Base-by-base conservation (phyloP, 2,329 filamentous ascomycete species). In the Penicillium aurantiogriseum region DNA sequence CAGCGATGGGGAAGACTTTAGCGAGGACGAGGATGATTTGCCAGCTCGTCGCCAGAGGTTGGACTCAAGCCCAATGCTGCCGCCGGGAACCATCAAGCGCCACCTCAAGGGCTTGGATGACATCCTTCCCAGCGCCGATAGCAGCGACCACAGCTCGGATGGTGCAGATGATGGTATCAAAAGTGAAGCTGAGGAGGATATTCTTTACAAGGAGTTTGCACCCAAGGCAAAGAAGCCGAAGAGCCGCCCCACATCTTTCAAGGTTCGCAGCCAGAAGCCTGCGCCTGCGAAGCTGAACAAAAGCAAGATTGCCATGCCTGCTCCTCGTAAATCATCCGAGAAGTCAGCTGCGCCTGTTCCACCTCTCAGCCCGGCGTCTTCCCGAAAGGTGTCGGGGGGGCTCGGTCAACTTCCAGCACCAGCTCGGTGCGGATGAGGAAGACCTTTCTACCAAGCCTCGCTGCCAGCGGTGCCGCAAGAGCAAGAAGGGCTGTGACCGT, bases 401-500 rank as follows among this genome's bases (percentile, higher is more conserved):
- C 15, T 80, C 81, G 11, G 74, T 87, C 69, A 86, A 83, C 69
- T 85, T 86, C 70, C 84, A 86, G 67, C 80, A 85, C 63, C 83
- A 83, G 61, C 77, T 85, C 40, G 84, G 81, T 47, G 80, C 81
- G 33, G 91, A 92, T 64, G 91, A 96, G 64, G 92, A 97, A 64
- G 92, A 97, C 56, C 80, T 97, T 21, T 97, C 93, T 0, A 92
- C 89, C 64, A 97, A 97, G 78, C 94, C 94, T 56, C 92, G 94
- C 62, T 99, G 94, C 81, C 94, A 99, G 75, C 89, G 94, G 57
- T 99, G 94, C 82, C 89, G 94, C 69, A 99, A 99, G 85, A 97
- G 93, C 79, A 99, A 99, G 83, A 99, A 99, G 79, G 94, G 94
- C 13, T 99, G 94, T 73, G 94, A 99, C 79, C 88, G 94, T 57